Percentiles rank a stretch among this genome's conserved stretches.
Evolutionary conservation across 106 monocot species (phyloP).

Genomic region (Phalaenopsis aphrodite): DNA sequence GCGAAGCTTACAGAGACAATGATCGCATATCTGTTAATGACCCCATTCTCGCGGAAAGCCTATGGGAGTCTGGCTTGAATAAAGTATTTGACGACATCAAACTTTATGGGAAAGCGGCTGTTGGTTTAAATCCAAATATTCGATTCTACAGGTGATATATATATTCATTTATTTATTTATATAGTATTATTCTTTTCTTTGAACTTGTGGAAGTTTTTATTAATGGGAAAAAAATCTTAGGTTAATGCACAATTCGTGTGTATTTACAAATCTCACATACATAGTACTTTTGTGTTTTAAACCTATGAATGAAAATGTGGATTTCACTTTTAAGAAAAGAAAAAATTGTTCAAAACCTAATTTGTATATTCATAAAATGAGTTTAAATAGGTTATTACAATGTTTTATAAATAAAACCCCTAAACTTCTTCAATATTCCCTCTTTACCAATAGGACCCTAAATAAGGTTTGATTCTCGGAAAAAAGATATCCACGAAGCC

Average conservation of each 20-base stretch:
- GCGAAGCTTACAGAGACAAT: conserved; percentile 93
- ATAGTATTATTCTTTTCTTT: neutral
- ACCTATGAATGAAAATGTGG: no score
- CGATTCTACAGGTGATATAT: conserved; percentile 78
- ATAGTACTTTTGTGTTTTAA: no score
- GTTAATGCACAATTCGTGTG: neutral
- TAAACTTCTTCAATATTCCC: no score
- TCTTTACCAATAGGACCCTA: no score
- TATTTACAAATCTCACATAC: no score
- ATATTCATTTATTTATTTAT: neutral
- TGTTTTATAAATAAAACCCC: no score
- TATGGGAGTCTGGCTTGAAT: conserved; percentile 81
- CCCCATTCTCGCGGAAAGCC: conserved; percentile 48
- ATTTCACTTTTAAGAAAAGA: no score
- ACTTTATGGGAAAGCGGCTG: conserved; percentile 45
- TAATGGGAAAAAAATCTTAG: neutral
- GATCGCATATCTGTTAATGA: conserved; percentile 75
- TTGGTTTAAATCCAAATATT: conserved; percentile 88
- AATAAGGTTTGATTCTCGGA: no score
- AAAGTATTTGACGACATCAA: conserved; percentile 60
- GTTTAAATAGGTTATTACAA: no score
- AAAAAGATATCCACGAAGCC: no score
- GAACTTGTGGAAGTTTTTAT: neutral
- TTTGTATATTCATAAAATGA: no score
- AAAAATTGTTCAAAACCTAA: no score